Percentiles rank a stretch among this genome's conserved stretches.
phyloP scores from a whole-genome alignment of 2,329 filamentous ascomycete species.

The Aureobasidium melanogenum region DNA sequence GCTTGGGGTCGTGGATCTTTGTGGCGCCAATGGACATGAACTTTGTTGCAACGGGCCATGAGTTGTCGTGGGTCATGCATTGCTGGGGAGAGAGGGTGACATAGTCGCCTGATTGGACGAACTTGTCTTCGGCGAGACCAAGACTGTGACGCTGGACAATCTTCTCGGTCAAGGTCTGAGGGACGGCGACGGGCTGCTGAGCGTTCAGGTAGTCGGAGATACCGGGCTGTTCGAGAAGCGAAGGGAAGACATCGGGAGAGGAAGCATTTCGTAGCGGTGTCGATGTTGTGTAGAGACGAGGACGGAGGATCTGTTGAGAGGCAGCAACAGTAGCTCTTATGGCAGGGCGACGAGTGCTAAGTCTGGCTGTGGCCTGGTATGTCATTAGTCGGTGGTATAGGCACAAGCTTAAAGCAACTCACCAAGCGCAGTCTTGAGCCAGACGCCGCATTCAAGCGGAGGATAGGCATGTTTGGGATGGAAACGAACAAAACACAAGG shows the following conservation, averaged over 20 bases:
- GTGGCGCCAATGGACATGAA: constrained; percentile 77
- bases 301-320: background rate
- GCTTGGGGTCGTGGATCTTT: constrained; percentile 59
- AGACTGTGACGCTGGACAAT: constrained; percentile 77
- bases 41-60: constrained; percentile 65
- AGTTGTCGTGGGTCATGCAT: constrained; percentile 85
- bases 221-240: constrained; percentile 50
- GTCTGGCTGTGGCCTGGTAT: constrained; percentile 9
- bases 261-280: constrained; percentile 20
- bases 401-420: background rate
- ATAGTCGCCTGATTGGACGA: constrained; percentile 73
- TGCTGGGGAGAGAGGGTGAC: constrained; percentile 62
- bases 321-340: constrained; percentile 1
- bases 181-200: constrained; percentile 34
- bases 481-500: background rate
- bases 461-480: background rate
- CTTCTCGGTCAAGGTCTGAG: constrained; percentile 86
- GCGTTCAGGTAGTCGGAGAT: constrained; percentile 63
- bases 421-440: constrained; percentile 9
- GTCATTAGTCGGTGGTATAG: background rate
- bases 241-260: constrained; percentile 50
- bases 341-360: constrained; percentile 5
- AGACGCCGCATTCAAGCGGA: constrained; percentile 5
- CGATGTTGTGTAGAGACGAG: constrained; percentile 12
- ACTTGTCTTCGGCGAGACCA: constrained; percentile 66